phyloP scores from a whole-genome alignment of 345 rosid species.

The Erucastrum elatum region DNA sequence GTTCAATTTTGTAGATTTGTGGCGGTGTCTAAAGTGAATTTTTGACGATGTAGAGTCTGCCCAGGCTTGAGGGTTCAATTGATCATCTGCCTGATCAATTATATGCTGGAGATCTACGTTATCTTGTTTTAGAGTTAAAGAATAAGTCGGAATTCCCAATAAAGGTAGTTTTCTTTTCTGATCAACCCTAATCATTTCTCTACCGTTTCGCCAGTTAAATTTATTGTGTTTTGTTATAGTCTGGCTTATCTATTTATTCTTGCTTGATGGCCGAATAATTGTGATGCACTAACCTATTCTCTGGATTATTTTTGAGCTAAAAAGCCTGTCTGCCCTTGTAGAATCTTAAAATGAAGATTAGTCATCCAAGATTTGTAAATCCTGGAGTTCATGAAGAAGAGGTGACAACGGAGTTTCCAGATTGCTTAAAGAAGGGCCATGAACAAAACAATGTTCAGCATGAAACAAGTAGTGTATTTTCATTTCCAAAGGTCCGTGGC shows the following conservation, averaged over 20 bases:
- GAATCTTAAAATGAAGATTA: slow-evolving; percentile 95
- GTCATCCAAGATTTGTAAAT: slow-evolving; percentile 72
- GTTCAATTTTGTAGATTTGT: slow-evolving; percentile 23
- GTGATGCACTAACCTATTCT: slow-evolving; percentile 17
- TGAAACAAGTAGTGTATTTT: slow-evolving; percentile 49
- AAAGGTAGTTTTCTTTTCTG: slow-evolving; percentile 54
- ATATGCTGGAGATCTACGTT: slow-evolving; percentile 74
- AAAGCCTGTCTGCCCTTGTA: slow-evolving; percentile 37
- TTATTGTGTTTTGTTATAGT: slow-evolving; percentile 3
- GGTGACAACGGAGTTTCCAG: slow-evolving; percentile 55
- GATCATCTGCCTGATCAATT: slow-evolving; percentile 59
- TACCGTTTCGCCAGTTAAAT: background rate
- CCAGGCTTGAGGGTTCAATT: slow-evolving; percentile 83
- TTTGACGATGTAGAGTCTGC: slow-evolving; percentile 57
- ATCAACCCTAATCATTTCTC: slow-evolving; percentile 17
- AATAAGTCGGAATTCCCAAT: slow-evolving; percentile 70
- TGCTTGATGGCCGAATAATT: slow-evolving; percentile 23
- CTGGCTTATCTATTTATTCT: slow-evolving; percentile 5
- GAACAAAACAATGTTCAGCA: slow-evolving; percentile 38
- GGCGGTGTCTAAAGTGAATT: slow-evolving; percentile 6
- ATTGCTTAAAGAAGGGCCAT: slow-evolving; percentile 62
- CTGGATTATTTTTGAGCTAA: slow-evolving; percentile 27
- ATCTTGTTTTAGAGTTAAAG: slow-evolving; percentile 71
- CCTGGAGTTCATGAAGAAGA: slow-evolving; percentile 54
- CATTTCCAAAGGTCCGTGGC: slow-evolving; percentile 80